Percentiles rank a stretch among this genome's conserved stretches.
Evolutionary conservation across 805 yeast genomes (phyloP).

Genomic region (Wickerhamomyces hampshirensis): DNA sequence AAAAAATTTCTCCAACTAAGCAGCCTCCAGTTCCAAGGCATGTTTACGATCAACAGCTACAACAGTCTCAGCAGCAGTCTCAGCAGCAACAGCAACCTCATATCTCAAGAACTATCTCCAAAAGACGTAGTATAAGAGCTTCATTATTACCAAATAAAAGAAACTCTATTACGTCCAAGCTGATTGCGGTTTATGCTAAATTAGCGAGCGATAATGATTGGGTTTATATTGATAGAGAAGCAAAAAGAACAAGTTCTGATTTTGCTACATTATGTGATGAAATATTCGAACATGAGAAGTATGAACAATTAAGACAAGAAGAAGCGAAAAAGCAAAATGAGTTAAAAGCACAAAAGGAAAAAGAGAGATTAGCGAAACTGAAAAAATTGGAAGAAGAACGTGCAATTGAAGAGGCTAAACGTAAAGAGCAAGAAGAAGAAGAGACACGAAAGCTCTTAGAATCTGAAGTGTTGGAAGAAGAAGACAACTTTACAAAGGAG

Average conservation of each 20-base stretch:
- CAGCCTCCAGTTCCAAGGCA: constrained; percentile 23
- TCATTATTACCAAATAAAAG: constrained; percentile 46
- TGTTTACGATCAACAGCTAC: constrained; percentile 14
- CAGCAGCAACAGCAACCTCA: constrained; percentile 6
- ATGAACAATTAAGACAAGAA: constrained; percentile 49
- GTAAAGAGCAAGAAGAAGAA: constrained; percentile 11
- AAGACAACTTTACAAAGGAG: constrained; percentile 12
- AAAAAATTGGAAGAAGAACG: constrained; percentile 19
- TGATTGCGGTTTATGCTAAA: constrained; percentile 70
- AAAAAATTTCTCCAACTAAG: constrained; percentile 6
- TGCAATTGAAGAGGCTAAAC: constrained; percentile 5
- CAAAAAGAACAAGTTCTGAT: constrained; percentile 71
- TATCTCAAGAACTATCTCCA: constrained; percentile 1
- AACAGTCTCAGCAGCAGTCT: constrained; percentile 3
- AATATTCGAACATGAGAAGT: constrained; percentile 67
- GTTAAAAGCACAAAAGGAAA: constrained; percentile 27
- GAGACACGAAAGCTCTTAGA: constrained; percentile 20
- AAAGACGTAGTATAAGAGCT: constrained; percentile 29
- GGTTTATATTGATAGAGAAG: constrained; percentile 66
- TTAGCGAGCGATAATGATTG: constrained; percentile 56
- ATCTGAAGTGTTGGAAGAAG: constrained; percentile 20
- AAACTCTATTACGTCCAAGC: constrained; percentile 66
- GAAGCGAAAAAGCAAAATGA: constrained; percentile 40
- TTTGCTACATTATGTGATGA: constrained; percentile 76
- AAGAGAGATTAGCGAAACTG: constrained; percentile 22